These are phyloP conservation scores for Cladosporium sp. DNA, from an alignment of 2,329 filamentous ascomycete genomes.

Conservation along the genomic window DNA sequence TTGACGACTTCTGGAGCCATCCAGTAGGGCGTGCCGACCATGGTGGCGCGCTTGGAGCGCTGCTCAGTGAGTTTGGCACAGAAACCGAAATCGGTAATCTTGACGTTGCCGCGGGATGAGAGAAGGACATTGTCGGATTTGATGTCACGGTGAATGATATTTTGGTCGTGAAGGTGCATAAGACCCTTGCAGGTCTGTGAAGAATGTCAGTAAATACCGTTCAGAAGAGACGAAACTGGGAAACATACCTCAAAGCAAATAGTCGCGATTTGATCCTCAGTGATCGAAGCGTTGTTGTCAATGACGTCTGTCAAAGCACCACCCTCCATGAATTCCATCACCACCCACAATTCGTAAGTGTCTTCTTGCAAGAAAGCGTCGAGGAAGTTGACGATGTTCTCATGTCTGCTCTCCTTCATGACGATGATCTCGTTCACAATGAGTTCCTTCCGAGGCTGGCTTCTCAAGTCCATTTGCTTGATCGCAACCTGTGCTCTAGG, in stretches of 20 bases:
- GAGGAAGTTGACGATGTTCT: conserved; percentile 98
- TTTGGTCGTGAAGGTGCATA: conserved; percentile 89
- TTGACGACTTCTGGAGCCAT: conserved; percentile 99
- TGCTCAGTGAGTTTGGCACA: conserved; percentile 97
- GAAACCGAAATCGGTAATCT: conserved; percentile 96
- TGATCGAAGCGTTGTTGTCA: conserved; percentile 91
- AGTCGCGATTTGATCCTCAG: conserved; percentile 94
- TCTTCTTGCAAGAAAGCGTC: conserved; percentile 96
- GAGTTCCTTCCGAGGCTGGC: conserved; percentile 93
- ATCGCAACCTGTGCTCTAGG: conserved; percentile 88
- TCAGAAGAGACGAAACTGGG: neutral
- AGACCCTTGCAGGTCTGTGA: conserved; percentile 86
- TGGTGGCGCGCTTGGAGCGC: conserved; percentile 94
- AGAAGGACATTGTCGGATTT: conserved; percentile 98
- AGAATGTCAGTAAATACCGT: conserved; percentile 25
- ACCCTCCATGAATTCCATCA: conserved; percentile 99
- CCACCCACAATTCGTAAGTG: conserved; percentile 94
- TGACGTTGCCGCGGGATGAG: conserved; percentile 91
- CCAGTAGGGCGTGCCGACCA: conserved; percentile 99
- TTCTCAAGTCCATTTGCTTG: conserved; percentile 98
- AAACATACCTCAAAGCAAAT: conserved; percentile 85
- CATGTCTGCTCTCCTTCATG: conserved; percentile 98
- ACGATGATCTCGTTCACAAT: conserved; percentile 99
- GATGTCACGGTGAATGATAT: conserved; percentile 98
- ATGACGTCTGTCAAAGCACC: conserved; percentile 97